Evolutionary conservation across 805 yeast species (phyloP), one percentile per base, ranked within the genome.

Genomic region (Starmerella floris): DNA sequence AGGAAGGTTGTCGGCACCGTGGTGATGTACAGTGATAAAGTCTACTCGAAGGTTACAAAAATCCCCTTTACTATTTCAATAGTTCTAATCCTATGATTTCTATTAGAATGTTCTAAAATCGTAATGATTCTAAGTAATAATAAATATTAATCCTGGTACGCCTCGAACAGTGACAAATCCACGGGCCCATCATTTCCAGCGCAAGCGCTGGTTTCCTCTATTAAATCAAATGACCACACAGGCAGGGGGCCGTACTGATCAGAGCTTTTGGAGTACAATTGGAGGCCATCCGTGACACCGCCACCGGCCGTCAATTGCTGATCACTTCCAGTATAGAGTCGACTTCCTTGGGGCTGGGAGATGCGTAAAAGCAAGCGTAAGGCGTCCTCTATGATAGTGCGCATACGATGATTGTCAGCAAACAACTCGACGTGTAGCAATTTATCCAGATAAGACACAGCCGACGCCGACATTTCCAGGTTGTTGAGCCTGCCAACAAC

Each of bases 141-240:
- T n/a, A n/a, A n/a, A n/a, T n/a, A 28, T 28, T 19, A 35, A 23
- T 72, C 76, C 2, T 67, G 55, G 16, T 70, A 64, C 3, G 74
- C 67, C 41, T 72, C 78, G 55, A 76, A 76, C 42, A 69, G 58
- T 16, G 73, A 69, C 41, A 77, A 57, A 43, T 70, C 70, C 16
- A 76, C 56, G 2, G 79, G 69, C 0, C 72, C 66, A 50, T 76
- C 80, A 54, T 75, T 74, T 5, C 69, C 62, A 44, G 64, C 60
- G 5, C 60, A 51, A 1, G 76, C 71, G 48, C 64, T 70, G 1
- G 77, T 62, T 41, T 76, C 80, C 51, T 76, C 80, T 35, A 76
- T 64, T 50, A 75, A 53, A 50, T 76, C 83, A 57, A 75, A 74
- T 11, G 74, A 62, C 45, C 70, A 66, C 36, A 68, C 52, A 21